A percentile compares a stretch with the other conserved stretches of the same genome.
These are phyloP conservation scores for Populus tremula DNA, from an alignment of 345 rosid species.

Conservation along the genomic window DNA sequence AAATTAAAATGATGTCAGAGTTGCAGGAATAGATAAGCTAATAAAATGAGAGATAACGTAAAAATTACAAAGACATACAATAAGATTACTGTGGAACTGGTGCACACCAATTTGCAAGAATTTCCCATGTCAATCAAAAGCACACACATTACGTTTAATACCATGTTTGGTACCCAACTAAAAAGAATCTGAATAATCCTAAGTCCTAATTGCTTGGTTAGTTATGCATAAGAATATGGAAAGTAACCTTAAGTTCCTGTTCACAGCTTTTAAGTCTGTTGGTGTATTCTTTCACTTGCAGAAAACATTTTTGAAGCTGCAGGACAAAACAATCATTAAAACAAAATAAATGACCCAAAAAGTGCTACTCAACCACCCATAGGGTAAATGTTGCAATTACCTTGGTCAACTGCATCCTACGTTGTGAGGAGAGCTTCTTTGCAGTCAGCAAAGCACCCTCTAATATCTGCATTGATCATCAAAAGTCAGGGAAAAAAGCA, in stretches of 20 bases:
- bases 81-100: too few relatives aligned
- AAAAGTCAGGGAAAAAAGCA: too few relatives aligned
- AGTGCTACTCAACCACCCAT: conserved; percentile 8
- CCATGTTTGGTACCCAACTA: too few relatives aligned
- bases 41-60: too few relatives aligned
- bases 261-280: conserved; percentile 63
- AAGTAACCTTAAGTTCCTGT: conserved; percentile 73
- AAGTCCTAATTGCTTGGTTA: not conserved
- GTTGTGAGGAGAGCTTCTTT: conserved; percentile 64
- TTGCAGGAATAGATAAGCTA: too few relatives aligned
- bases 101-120: too few relatives aligned
- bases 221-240: not conserved
- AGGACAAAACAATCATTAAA: conserved; percentile 16
- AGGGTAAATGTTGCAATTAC: conserved; percentile 30
- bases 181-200: not conserved
- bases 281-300: conserved; percentile 59
- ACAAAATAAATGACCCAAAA: conserved; percentile 12
- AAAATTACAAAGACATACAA: too few relatives aligned
- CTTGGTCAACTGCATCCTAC: conserved; percentile 56
- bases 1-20: too few relatives aligned
- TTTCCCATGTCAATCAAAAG: too few relatives aligned
- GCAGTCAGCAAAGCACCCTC: conserved; percentile 64
- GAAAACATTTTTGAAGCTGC: conserved; percentile 66
- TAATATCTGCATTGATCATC: conserved; percentile 50
- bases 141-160: too few relatives aligned